phyloP scores from a whole-genome alignment of 495 filamentous ascomycete genomes.

The Neurospora sp. region DNA sequence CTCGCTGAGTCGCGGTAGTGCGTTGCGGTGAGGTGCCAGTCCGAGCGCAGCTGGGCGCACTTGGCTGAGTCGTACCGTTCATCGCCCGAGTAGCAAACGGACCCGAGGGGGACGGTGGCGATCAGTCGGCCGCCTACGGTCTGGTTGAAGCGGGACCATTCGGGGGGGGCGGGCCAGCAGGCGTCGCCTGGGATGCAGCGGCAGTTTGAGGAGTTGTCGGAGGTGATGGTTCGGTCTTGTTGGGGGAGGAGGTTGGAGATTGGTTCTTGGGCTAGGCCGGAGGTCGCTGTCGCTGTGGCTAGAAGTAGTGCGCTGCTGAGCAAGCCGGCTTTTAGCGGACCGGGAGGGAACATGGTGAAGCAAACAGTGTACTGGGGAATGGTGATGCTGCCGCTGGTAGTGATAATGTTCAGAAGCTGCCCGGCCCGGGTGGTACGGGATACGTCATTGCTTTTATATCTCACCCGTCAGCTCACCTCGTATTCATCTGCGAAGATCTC shows the following conservation, averaged over 20 bases:
- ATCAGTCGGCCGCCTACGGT: constrained; percentile 31
- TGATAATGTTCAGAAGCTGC: neutral
- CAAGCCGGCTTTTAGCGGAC: neutral
- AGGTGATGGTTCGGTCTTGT: neutral
- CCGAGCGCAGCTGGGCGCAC: constrained; percentile 5
- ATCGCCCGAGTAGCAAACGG: constrained; percentile 26
- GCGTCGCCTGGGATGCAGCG: constrained; percentile 43
- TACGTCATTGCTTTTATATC: neutral
- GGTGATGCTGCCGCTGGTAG: neutral
- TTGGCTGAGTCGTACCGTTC: constrained; percentile 5
- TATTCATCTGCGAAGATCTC: neutral
- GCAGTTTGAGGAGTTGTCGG: constrained; percentile 19
- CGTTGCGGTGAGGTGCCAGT: constrained; percentile 11
- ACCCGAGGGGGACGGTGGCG: constrained; percentile 35
- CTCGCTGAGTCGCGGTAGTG: constrained; percentile 34
- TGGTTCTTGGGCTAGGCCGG: neutral
- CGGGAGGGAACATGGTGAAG: neutral
- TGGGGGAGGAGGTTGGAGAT: neutral
- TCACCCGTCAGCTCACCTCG: neutral
- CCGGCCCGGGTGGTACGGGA: no score
- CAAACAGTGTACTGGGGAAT: neutral
- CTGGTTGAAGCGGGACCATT: constrained; percentile 31
- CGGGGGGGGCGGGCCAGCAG: constrained; percentile 30
- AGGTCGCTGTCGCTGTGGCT: neutral
- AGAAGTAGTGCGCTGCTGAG: neutral